Base-by-base conservation (phyloP, 768 basidiomycete species). In the Mrakia blollopis region DNA sequence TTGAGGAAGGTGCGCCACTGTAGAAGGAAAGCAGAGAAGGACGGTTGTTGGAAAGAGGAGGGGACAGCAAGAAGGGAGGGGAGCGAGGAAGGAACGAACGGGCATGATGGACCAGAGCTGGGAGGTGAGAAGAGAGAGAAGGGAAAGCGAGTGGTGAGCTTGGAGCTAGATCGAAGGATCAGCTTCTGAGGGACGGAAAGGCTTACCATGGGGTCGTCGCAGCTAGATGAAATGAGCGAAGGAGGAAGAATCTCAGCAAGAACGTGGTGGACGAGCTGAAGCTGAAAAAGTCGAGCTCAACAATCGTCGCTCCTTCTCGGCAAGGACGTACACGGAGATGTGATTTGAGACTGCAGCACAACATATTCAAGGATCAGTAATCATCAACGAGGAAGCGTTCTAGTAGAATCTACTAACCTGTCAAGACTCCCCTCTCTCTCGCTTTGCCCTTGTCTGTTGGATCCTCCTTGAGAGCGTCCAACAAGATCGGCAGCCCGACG, bases 391-490 rank as follows among this genome's bases (percentile, higher is more conserved):
- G 23, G 30, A 3, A 21, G 30, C 0, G 21, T 2, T 6, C 28
- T 39, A 2, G 37, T 30, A n/a, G 54, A n/a, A 39, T n/a, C 13
- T 18, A 62, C 57, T 44, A 16, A 74, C 73, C 39, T 28, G 73
- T 74, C 25, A 74, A 23, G 23, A 74, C 73, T 25, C 73, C 73
- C n/a, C 73, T 41, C 28, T 74, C 73, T 35, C 73, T 65, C 30
- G 39, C 41, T 47, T 67, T 74, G 2, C 30, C 32, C 60, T 25
- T 65, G 16, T 50, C 47, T 21, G 47, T 50, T 21, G n/a, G n/a
- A n/a, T 18, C 73, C 63, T 74, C 73, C 60, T 74, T 68, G 30
- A 74, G 50, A n/a, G 73, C 73, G 41, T 74, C 62, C 21, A 74
- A 63, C 28, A 74, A 30, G 52, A 32, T 67, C 30, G 73, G 73